Base-by-base conservation (phyloP, 148 eudicot genomes). In the Rhododendron vialii region DNA sequence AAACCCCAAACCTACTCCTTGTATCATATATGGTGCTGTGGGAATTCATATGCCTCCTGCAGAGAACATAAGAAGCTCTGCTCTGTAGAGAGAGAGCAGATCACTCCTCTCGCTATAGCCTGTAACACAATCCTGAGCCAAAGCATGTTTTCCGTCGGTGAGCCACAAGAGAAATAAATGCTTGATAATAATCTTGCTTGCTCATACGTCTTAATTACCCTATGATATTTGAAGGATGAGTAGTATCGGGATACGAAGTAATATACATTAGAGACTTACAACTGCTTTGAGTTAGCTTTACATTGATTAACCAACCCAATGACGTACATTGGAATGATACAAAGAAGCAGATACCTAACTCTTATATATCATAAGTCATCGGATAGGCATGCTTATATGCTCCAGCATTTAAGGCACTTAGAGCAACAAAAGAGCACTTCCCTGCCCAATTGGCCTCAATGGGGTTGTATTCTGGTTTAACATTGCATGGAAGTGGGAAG, bases 391-490 rank as follows among this genome's bases (percentile, higher is more conserved):
- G 78, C 78, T 69, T 17, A 45, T 83, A 14, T 69, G 28, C 36
- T 47, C 4, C 5, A 65, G 55, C 53, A 63, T 59, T 57, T 67
- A 30, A 71, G 79, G 36, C 61, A 67, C n/a, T 17, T 28, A 5
- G 22, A 73, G 47, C 3, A 47, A 41, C 20, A n/a, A 20, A 11
- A 20, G 65, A 28, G 26, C 67, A 71, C 89, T 74, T 85, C 92
- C 96, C 95, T 87, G 95, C 96, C 88, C 96, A 97, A 59, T 95
- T 92, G 83, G 98, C 92, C 81, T 94, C 98, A 82, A 93, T 93
- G 51, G 92, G 92, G 82, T 93, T 93, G 86, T 94, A 97, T 80
- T 93, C 26, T 93, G 96, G 86, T 93, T 84, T 81, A 57, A 18
- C 24, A 4, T 77, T 77, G 94, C 94, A 38, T 4, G 63, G 63